A percentile compares a stretch with the other conserved stretches of the same genome.
These are phyloP conservation scores for Penicillium samsonianum DNA, from an alignment of 495 filamentous ascomycete genomes.

Conservation along the genomic window DNA sequence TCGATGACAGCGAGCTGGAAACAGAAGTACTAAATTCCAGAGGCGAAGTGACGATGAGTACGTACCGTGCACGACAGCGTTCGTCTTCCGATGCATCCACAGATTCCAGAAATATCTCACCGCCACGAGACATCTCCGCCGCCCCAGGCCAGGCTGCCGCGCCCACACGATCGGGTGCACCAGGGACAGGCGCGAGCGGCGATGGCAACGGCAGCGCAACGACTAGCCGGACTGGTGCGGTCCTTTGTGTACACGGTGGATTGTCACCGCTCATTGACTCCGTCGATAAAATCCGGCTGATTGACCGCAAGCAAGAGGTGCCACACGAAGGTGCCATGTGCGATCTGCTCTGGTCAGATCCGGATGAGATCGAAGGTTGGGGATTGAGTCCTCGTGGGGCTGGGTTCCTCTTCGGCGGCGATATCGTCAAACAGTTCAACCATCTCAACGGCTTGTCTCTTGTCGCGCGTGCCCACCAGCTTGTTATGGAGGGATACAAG, in stretches of 20 bases:
- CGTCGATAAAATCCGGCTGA: constrained; percentile 91
- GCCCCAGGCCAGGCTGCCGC: constrained; percentile 31
- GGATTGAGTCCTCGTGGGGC: constrained; percentile 91
- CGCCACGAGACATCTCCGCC: constrained; percentile 49
- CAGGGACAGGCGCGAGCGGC: constrained; percentile 76
- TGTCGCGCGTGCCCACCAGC: constrained; percentile 92
- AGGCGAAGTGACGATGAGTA: constrained; percentile 74
- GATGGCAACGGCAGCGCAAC: constrained; percentile 58
- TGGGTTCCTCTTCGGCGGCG: constrained; percentile 92
- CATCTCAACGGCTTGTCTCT: constrained; percentile 87
- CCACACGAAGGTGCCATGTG: constrained; percentile 99
- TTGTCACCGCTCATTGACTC: constrained; percentile 88
- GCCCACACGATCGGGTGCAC: constrained; percentile 61
- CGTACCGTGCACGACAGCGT: constrained; percentile 53
- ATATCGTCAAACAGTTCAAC: constrained; percentile 96
- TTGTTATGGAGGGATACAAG: constrained; percentile 99
- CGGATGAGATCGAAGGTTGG: constrained; percentile 98
- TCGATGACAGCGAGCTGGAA: constrained; percentile 72
- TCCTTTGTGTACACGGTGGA: constrained; percentile 94
- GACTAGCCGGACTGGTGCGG: constrained; percentile 70
- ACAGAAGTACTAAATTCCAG: constrained; percentile 86
- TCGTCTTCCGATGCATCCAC: constrained; percentile 36
- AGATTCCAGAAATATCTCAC: constrained; percentile 44
- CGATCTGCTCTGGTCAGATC: constrained; percentile 96
- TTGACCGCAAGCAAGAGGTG: constrained; percentile 97